Base-by-base conservation (phyloP, 2,329 filamentous ascomycete species). In the Metarhizium humberi region DNA sequence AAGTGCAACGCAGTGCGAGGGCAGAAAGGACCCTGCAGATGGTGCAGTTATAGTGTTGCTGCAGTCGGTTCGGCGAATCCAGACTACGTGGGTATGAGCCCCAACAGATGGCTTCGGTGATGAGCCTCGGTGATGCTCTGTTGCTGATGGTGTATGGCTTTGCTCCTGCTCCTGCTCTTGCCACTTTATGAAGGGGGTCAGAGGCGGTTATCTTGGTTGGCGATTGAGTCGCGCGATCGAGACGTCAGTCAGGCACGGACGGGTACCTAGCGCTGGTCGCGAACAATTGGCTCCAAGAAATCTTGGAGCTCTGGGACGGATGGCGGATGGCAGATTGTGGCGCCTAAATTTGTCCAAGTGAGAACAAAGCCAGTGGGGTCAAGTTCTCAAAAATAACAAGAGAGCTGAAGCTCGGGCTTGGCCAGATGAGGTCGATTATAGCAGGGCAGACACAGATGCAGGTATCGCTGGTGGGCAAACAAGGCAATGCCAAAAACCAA, bases 231-330 rank as follows among this genome's bases (percentile, higher is more conserved):
- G 54, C 36, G 54, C 13, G 18, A 43, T 55, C 48, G 43, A 57
- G 46, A 56, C 45, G 57, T 30, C 46, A 47, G 48, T 47, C 45
- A 54, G 54, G 51, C 43, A 56, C 54, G 52, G 52, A 61, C 61
- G 60, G 58, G 59, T 58, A 62, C 61, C 62, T 63, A 59, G 56
- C 56, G 53, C 57, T 58, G 57, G 57, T 54, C 50, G 53, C 55
- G 55, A 13, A 40, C 38, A 16, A 5, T 48, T 45, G 55, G 56
- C 25, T 48, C 45, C 25, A 48, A 48, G 20, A 29, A 48, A 16
- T 16, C 14, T 13, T 16, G 38, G 38, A 40, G 38, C 38, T 40
- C 14, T 16, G 13, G 14, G 20, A 50, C 34, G 45, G 54, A 50
- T 53, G 52, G 58, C 50, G 43, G 56, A 60, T 54, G 54, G 53